A percentile compares a stretch with the other conserved stretches of the same genome.
These are phyloP conservation scores for Amanita fuliginea DNA, from an alignment of 768 basidiomycete genomes.

Conservation along the genomic window DNA sequence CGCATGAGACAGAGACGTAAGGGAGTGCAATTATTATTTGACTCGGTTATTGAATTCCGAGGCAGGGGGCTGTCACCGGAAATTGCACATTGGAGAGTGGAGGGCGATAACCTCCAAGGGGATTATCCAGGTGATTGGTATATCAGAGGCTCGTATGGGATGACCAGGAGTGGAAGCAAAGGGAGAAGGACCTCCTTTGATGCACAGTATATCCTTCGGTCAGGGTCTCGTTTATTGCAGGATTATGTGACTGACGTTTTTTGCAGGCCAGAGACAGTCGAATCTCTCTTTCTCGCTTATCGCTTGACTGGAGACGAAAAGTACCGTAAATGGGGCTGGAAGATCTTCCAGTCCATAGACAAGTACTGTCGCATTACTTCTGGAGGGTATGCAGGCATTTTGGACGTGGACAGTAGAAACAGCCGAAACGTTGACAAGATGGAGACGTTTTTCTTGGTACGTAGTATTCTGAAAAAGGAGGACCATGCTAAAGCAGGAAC, in stretches of 20 bases:
- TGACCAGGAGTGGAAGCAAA: slow-evolving; percentile 1
- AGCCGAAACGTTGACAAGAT: slow-evolving; percentile 74
- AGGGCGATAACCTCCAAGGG: slow-evolving; percentile 32
- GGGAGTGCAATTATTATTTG: slow-evolving; percentile 15
- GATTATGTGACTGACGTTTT: background rate
- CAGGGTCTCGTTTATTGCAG: slow-evolving; percentile 9
- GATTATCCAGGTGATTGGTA: slow-evolving; percentile 66
- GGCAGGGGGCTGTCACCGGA: slow-evolving; percentile 76
- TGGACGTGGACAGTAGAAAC: slow-evolving; percentile 75
- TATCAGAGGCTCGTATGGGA: slow-evolving; percentile 53
- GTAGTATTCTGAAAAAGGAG: slow-evolving; percentile 13
- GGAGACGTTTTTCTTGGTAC: slow-evolving; percentile 91
- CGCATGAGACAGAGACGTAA: slow-evolving; percentile 74
- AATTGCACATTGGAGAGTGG: slow-evolving; percentile 74
- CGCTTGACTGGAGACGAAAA: slow-evolving; percentile 74
- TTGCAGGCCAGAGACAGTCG: slow-evolving; percentile 79
- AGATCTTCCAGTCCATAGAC: slow-evolving; percentile 85
- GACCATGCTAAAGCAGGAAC: slow-evolving; percentile 1
- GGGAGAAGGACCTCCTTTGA: slow-evolving; percentile 45
- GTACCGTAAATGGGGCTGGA: slow-evolving; percentile 83
- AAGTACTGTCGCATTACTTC: slow-evolving; percentile 64
- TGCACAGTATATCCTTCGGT: slow-evolving; percentile 87
- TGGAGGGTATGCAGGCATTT: slow-evolving; percentile 80
- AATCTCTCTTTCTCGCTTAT: slow-evolving; percentile 87
- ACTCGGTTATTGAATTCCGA: background rate